These are phyloP conservation scores for Sisymbrium altissimum DNA, from an alignment of 345 rosid genomes.

Conservation along the genomic window DNA sequence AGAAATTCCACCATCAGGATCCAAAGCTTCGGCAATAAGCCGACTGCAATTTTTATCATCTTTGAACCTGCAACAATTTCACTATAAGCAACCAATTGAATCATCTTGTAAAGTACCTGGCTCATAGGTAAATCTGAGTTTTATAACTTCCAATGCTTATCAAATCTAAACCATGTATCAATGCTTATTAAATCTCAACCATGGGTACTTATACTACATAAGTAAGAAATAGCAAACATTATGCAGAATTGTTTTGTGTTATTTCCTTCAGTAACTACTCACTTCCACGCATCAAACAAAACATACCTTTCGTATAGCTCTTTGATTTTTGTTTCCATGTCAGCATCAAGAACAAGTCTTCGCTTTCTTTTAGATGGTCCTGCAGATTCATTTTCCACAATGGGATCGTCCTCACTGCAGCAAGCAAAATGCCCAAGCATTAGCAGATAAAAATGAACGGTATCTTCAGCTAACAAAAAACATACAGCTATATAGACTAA, in stretches of 20 bases:
- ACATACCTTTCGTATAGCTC: conserved; percentile 73
- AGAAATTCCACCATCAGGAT: conserved; percentile 64
- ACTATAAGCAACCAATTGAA: conserved; percentile 24
- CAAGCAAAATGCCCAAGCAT: conserved; percentile 21
- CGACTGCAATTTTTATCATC: conserved; percentile 52
- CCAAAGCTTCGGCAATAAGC: conserved; percentile 66
- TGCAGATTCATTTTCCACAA: conserved; percentile 41
- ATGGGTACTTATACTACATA: background rate
- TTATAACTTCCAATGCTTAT: background rate
- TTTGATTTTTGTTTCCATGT: conserved; percentile 54
- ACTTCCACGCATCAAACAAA: background rate
- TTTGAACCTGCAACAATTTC: conserved; percentile 55
- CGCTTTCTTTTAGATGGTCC: conserved; percentile 52
- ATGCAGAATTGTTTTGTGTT: background rate
- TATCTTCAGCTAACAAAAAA: conserved; percentile 5
- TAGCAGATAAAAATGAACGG: background rate
- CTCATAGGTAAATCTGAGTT: background rate
- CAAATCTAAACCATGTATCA: background rate
- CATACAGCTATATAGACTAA: background rate
- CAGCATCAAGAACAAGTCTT: conserved; percentile 58
- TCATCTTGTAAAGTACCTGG: background rate
- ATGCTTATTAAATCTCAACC: background rate
- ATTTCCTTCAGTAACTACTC: background rate
- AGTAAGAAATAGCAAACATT: background rate
- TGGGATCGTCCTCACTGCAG: conserved; percentile 42